phyloP scores from a whole-genome alignment of 345 rosid species.

The Eucalyptus regnans region DNA sequence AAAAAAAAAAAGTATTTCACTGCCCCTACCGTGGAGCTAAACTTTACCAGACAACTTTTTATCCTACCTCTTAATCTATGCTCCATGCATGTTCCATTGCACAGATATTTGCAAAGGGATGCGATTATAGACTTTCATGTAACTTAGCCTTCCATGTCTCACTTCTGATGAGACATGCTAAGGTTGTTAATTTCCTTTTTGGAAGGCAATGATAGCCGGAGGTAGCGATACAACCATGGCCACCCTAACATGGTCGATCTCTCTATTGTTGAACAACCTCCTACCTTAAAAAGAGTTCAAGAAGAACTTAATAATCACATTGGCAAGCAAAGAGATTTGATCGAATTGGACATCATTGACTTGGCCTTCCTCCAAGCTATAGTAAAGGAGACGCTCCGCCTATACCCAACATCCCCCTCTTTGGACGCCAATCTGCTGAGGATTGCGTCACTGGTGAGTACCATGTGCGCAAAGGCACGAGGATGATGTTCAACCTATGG shows the following conservation, averaged over 20 bases:
- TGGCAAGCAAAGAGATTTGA: background rate
- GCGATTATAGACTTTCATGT: too few species aligned
- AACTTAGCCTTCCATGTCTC: too few species aligned
- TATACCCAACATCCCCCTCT: conserved; percentile 12
- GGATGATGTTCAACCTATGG: conserved; percentile 13
- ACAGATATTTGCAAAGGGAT: too few species aligned
- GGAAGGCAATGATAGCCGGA: background rate
- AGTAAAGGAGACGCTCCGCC: conserved; percentile 18
- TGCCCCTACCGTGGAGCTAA: too few species aligned
- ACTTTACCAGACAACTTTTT: too few species aligned
- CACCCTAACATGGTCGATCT: background rate
- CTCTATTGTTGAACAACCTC: background rate
- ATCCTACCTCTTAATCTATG: too few species aligned
- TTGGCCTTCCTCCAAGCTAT: conserved; percentile 21
- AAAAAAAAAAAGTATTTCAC: too few species aligned
- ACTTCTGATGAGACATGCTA: too few species aligned
- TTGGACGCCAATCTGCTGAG: conserved; percentile 3
- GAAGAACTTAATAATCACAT: background rate
- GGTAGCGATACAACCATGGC: background rate
- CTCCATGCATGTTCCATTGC: too few species aligned
- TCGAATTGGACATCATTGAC: conserved; percentile 9
- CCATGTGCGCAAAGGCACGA: conserved; percentile 11
- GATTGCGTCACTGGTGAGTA: conserved; percentile 13
- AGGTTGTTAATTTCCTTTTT: background rate
- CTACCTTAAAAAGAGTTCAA: background rate